Base-by-base conservation (phyloP, 2,329 filamentous ascomycete genomes). In the Penicillium sp. region DNA sequence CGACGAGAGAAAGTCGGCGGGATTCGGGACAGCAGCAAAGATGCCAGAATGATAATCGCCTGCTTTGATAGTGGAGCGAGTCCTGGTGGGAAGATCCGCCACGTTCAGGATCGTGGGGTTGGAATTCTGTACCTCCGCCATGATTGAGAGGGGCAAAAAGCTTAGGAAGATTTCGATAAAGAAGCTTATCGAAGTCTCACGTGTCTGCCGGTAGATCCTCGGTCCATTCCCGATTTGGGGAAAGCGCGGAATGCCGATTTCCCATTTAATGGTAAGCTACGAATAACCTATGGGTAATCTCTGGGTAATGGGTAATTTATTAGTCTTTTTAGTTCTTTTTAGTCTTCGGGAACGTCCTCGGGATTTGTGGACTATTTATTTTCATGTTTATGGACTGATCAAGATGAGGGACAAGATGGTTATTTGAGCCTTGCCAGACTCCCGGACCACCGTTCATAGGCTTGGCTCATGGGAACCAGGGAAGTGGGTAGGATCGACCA, bases 91-190 rank as follows among this genome's bases (percentile, higher is more conserved):
- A 50, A 99, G 86, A 77, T 98, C 91, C 44, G 91, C 91, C 52
- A 87, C 85, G 77, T 88, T 96, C 69, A 98, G 81, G 72, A 99
- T 93, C 62, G 91, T 96, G 54, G 95, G 95, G 79, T 99, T 98
- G 63, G 90, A 92, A 52, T 76, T 75, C 46, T 76, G 72, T 45
- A 75, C 67, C 58, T 74, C 71, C 10, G 68, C 63, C 71, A 75
- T 75, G 53, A 53, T 62, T 16, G 19, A 14, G 46, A 53, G 55
- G 52, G 54, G 50, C 47, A 45, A 57, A 57, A 55, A 56, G 43
- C 21, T 42, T 42, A 44, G 25, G 21, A 37, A 31, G 51, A 43
- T 39, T 29, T 47, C 21, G 52, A 51, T 54, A 89, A 87, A 83
- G 86, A 26, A 21, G 35, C 50, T 54, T 59, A 59, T 59, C 57